Evolutionary conservation across 2,329 filamentous ascomycete species (phyloP).

Genomic region (Exophiala sp.): DNA sequence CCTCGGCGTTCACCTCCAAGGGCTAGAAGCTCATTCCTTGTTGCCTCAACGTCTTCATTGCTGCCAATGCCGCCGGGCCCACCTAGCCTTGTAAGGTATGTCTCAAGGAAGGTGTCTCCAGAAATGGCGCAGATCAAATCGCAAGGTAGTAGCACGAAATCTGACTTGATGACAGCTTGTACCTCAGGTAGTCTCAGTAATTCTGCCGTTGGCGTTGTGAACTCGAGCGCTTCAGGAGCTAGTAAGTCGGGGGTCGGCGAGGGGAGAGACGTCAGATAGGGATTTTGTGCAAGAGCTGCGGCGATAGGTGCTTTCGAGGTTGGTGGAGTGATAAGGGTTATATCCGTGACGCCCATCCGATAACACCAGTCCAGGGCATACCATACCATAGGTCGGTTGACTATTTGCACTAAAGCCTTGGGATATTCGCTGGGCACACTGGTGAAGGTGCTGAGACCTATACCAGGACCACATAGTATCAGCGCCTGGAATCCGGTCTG

Average conservation of each 20-base stretch:
- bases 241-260: conserved; percentile 62
- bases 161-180: conserved; percentile 69
- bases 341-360: conserved; percentile 47
- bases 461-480: conserved; percentile 48
- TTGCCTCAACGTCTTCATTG: conserved; percentile 37
- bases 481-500: conserved; percentile 46
- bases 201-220: conserved; percentile 85
- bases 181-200: conserved; percentile 82
- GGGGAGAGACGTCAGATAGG: conserved; percentile 48
- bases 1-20: conserved; percentile 55
- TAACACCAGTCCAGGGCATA: conserved; percentile 50
- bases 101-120: conserved; percentile 76
- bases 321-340: conserved; percentile 48
- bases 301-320: conserved; percentile 42
- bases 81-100: conserved; percentile 84
- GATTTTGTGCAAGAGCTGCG: conserved; percentile 48
- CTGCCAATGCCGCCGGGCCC: conserved; percentile 54
- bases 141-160: conserved; percentile 89
- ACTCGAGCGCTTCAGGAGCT: conserved; percentile 69
- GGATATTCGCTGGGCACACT: conserved; percentile 47
- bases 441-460: conserved; percentile 50
- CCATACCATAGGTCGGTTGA: conserved; percentile 50
- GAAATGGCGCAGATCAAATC: conserved; percentile 88
- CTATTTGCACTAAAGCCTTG: conserved; percentile 49
- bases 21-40: conserved; percentile 45